phyloP scores from a whole-genome alignment of 352 stramenopile genomes.

The Phytopythium helicoides region DNA sequence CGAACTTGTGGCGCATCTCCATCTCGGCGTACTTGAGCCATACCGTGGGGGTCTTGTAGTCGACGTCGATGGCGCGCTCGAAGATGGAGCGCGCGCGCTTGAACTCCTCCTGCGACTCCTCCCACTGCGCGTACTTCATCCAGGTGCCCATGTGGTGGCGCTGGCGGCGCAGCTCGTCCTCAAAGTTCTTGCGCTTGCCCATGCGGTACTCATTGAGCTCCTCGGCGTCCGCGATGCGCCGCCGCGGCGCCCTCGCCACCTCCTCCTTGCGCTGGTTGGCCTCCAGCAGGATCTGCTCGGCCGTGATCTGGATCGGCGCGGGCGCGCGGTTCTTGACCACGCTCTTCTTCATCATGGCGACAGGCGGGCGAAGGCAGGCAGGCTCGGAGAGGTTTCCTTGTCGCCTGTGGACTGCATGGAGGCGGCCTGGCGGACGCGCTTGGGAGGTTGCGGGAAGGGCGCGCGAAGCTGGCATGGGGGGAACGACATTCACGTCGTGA shows the following conservation, averaged over 20 bases:
- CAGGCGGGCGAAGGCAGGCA: no score
- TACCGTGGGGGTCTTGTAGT: constrained; percentile 93
- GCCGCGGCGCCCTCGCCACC: constrained; percentile 62
- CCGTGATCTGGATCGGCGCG: constrained; percentile 98
- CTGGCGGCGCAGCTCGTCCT: constrained; percentile 96
- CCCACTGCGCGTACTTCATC: constrained; percentile 99
- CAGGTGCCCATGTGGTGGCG: constrained; percentile 96
- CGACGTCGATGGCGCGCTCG: constrained; percentile 97
- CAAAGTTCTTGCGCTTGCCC: constrained; percentile 91
- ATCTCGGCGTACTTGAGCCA: constrained; percentile 99
- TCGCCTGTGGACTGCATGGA: no score
- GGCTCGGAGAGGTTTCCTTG: no score
- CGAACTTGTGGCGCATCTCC: constrained; percentile 99
- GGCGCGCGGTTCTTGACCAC: constrained; percentile 98
- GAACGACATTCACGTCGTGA: no score
- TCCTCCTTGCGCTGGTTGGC: constrained; percentile 89
- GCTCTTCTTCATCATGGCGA: constrained; percentile 78
- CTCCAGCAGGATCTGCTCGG: constrained; percentile 98
- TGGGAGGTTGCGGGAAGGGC: no score
- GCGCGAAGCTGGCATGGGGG: no score
- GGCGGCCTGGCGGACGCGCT: no score
- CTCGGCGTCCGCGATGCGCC: constrained; percentile 87
- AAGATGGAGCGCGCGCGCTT: constrained; percentile 95
- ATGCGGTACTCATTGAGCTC: constrained; percentile 93
- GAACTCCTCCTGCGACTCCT: constrained; percentile 98